phyloP scores from a whole-genome alignment of 495 filamentous ascomycete genomes.

The Xylaria venustula region DNA sequence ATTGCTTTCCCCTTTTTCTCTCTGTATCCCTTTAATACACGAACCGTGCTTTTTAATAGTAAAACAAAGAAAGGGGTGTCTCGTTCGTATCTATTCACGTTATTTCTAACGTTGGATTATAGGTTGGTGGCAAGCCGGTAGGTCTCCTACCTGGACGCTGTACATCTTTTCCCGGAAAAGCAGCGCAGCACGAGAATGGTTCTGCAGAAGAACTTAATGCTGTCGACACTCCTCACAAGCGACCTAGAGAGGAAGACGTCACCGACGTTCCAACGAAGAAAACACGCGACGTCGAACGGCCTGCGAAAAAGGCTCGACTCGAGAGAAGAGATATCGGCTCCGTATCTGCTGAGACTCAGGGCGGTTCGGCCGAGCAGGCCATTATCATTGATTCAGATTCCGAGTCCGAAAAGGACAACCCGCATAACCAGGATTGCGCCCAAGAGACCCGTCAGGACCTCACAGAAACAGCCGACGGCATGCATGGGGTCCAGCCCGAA shows the following conservation, averaged over 20 bases:
- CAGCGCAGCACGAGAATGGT: background rate
- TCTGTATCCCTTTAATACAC: background rate
- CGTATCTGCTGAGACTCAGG: background rate
- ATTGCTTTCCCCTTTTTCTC: background rate
- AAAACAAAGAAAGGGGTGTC: too few species aligned
- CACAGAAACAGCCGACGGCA: background rate
- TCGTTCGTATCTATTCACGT: background rate
- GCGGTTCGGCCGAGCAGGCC: background rate
- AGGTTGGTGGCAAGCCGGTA: conserved; percentile 40
- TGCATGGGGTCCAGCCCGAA: background rate
- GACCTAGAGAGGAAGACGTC: background rate
- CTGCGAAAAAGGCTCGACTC: background rate
- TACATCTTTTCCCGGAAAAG: background rate
- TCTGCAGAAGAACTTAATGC: background rate
- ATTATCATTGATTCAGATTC: background rate
- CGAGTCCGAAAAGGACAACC: background rate
- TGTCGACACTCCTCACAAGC: background rate
- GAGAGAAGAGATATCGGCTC: background rate
- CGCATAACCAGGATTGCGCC: background rate
- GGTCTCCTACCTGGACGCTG: conserved; percentile 13
- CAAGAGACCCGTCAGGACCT: background rate
- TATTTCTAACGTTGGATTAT: background rate
- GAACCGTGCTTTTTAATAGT: too few species aligned
- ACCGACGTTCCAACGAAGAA: background rate
- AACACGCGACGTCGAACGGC: background rate